A percentile compares a stretch with the other conserved stretches of the same genome.
phyloP scores from a whole-genome alignment of 352 stramenopile species.

The Phytophthora aleatoria region DNA sequence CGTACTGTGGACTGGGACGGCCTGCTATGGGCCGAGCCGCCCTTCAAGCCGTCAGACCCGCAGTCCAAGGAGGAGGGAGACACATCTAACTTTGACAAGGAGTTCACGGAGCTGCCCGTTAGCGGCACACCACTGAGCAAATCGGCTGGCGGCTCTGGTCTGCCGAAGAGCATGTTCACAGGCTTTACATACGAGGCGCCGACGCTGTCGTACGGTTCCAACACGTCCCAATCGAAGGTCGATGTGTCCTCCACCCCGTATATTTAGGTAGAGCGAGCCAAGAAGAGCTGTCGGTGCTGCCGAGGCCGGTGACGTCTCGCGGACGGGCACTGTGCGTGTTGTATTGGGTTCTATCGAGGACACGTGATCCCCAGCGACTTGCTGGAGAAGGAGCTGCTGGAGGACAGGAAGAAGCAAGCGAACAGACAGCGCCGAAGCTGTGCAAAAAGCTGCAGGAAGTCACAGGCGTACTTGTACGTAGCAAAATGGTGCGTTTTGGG shows the following conservation, averaged over 20 bases:
- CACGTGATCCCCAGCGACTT: background rate
- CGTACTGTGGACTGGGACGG: conserved; percentile 84
- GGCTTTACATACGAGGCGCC: conserved; percentile 89
- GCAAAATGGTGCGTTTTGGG: conserved; percentile 26
- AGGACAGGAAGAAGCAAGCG: conserved; percentile 11
- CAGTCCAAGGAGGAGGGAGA: conserved; percentile 87
- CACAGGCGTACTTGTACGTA: conserved; percentile 3
- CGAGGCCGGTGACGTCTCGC: background rate
- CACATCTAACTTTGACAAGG: conserved; percentile 91
- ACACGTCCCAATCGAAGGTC: conserved; percentile 89
- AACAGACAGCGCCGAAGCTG: background rate
- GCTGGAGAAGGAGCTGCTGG: conserved; percentile 1
- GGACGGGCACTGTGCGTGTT: conserved; percentile 15
- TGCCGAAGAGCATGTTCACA: conserved; percentile 86
- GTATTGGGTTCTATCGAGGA: conserved; percentile 18
- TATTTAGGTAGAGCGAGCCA: conserved; percentile 66
- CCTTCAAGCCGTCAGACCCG: conserved; percentile 84
- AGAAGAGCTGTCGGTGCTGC: conserved; percentile 20
- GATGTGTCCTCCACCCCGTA: conserved; percentile 84
- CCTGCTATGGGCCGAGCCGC: conserved; percentile 83
- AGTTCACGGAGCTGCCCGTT: conserved; percentile 90
- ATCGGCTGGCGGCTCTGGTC: conserved; percentile 53
- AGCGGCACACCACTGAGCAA: conserved; percentile 81
- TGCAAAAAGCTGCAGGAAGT: conserved; percentile 28
- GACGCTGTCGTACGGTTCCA: conserved; percentile 81